A percentile compares a stretch with the other conserved stretches of the same genome.
phyloP scores from a whole-genome alignment of 306 rosid species.

The Rosa lucieae region DNA sequence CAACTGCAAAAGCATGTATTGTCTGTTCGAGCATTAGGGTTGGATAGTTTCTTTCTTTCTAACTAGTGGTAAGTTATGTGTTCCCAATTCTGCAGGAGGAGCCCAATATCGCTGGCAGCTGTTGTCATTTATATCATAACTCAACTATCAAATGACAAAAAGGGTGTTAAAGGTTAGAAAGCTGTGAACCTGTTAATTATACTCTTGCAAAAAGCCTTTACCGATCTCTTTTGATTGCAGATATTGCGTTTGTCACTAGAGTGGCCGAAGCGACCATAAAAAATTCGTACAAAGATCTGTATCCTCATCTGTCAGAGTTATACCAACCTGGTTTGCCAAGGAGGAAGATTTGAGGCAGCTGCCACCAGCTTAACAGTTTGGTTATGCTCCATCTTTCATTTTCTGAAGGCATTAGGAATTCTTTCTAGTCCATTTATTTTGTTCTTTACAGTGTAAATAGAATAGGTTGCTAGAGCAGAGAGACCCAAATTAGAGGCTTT shows the following conservation, averaged over 20 bases:
- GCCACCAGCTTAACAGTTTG: neutral
- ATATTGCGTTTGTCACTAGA: slow-evolving; percentile 1
- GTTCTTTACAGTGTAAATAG: neutral
- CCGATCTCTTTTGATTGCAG: neutral
- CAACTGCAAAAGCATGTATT: neutral
- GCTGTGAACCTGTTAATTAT: neutral
- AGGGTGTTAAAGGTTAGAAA: slow-evolving; percentile 7
- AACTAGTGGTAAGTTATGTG: neutral
- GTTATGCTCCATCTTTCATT: neutral
- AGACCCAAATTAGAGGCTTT: neutral
- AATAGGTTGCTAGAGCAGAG: neutral
- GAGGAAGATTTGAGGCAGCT: slow-evolving; percentile 12
- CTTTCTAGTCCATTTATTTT: neutral
- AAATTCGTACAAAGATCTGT: slow-evolving; percentile 22
- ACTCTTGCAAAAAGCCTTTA: neutral
- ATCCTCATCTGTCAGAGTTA: slow-evolving; percentile 17
- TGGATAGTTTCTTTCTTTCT: neutral
- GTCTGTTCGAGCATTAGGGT: neutral
- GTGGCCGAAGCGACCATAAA: slow-evolving; percentile 23
- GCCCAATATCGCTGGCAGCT: slow-evolving; percentile 23
- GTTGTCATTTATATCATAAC: slow-evolving; percentile 15
- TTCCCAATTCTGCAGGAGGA: slow-evolving; percentile 21
- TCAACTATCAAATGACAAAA: slow-evolving; percentile 10
- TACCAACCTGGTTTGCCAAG: slow-evolving; percentile 14
- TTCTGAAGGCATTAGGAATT: slow-evolving; percentile 1